Conservation (phyloP, 805 yeast genomes). For the Saccharomycopsis guyanensis region DNA sequence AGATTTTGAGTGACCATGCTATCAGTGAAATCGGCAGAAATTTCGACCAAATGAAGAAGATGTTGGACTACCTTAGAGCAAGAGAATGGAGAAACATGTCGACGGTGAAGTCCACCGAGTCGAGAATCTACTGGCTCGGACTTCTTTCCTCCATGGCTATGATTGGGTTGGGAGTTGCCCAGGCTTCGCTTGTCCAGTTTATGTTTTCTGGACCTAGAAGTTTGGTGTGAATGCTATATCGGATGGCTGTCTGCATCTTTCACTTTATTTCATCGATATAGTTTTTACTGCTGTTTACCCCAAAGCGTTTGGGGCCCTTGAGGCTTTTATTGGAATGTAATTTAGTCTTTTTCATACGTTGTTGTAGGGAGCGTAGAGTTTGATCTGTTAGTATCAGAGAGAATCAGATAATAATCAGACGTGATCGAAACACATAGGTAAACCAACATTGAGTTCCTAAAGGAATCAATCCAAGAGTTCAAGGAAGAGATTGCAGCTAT, state of each 20-base stretch:
- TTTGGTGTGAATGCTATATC: too few relatives aligned
- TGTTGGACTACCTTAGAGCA: conserved; percentile 83
- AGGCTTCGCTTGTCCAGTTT: conserved; percentile 75
- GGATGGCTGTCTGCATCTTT: conserved; percentile 17
- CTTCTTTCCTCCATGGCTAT: conserved; percentile 62
- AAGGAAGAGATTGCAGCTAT: too few relatives aligned
- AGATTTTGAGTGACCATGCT: conserved; percentile 45
- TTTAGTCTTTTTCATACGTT: too few relatives aligned
- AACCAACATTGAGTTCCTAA: too few relatives aligned
- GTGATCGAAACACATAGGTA: too few relatives aligned
- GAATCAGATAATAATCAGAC: too few relatives aligned
- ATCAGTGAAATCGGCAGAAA: conserved; percentile 52
- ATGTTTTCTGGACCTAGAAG: conserved; percentile 41
- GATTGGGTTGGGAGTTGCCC: conserved; percentile 70
- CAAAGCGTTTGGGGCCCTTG: too few relatives aligned
- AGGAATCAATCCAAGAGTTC: too few relatives aligned
- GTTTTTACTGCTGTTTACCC: too few relatives aligned
- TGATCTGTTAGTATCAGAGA: too few relatives aligned
- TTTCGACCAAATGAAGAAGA: conserved; percentile 47
- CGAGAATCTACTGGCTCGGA: conserved; percentile 71
- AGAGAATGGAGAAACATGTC: conserved; percentile 96
- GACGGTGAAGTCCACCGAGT: conserved; percentile 73
- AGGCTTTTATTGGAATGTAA: too few relatives aligned
- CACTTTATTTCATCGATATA: background rate
- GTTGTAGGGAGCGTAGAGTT: too few relatives aligned